Conservation (phyloP, 441 rosid species). For the Arabidopsis hybrid region DNA sequence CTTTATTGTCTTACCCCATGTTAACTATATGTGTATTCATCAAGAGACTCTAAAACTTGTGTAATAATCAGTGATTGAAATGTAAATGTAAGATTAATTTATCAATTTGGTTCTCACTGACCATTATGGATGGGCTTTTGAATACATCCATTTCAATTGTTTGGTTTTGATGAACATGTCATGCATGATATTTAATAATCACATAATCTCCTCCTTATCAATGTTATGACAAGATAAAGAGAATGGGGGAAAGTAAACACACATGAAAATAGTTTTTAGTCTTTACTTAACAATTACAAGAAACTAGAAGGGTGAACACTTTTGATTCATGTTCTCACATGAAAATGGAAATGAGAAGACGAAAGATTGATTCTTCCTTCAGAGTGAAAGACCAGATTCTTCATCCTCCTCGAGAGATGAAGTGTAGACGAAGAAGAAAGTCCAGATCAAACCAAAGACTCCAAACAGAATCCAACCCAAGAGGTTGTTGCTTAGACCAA, state of each 20-base stretch:
- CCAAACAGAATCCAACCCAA: slow-evolving; percentile 91
- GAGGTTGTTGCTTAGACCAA: slow-evolving; percentile 92
- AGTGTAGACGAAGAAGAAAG: slow-evolving; percentile 70
- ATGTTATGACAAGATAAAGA: slow-evolving; percentile 3
- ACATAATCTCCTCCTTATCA: slow-evolving; percentile 9
- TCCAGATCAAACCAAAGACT: slow-evolving; percentile 86
- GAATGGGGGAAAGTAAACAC: background rate
- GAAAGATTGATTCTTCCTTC: slow-evolving; percentile 13
- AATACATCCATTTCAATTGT: background rate
- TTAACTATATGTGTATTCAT: no score
- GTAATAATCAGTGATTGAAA: no score
- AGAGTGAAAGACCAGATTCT: slow-evolving; percentile 88
- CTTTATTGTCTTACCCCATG: background rate
- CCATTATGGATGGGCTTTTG: background rate
- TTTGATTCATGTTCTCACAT: slow-evolving; percentile 37
- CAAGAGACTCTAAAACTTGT: no score
- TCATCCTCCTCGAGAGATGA: slow-evolving; percentile 73
- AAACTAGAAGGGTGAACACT: slow-evolving; percentile 27
- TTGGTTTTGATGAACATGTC: background rate
- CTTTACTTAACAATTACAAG: slow-evolving; percentile 41
- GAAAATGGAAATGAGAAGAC: slow-evolving; percentile 17
- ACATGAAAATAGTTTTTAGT: slow-evolving; percentile 32
- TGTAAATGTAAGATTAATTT: no score
- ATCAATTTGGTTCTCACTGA: no score
- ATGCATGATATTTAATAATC: slow-evolving; percentile 6